Evolutionary conservation across 78 protist genomes (phyloP).

Genomic region (slime mould (Dictyostelium discoideum)): DNA sequence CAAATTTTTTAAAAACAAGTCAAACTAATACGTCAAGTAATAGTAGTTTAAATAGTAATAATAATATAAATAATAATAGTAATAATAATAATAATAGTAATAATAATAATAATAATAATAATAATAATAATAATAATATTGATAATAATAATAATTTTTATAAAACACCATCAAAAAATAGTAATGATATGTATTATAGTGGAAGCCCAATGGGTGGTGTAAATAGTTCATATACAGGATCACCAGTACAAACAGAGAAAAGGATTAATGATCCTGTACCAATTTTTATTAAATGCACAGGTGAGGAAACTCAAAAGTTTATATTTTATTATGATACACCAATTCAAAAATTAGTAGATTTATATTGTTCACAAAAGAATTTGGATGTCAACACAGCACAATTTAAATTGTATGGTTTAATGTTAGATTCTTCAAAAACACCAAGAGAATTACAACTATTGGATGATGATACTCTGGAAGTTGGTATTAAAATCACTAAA

Average conservation of each 20-base stretch:
- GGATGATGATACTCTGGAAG: constrained; percentile 33
- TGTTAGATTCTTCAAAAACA: constrained; percentile 9
- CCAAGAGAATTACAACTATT: constrained; percentile 32
- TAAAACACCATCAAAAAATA: background rate
- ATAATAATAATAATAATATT: too few relatives aligned
- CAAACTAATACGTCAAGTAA: background rate
- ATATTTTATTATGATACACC: constrained; percentile 27
- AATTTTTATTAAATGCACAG: constrained; percentile 8
- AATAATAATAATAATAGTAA: background rate
- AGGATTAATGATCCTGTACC: background rate
- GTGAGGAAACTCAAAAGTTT: background rate
- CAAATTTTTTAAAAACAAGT: background rate
- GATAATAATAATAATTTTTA: too few relatives aligned
- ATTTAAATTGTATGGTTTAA: constrained; percentile 28
- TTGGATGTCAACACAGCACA: constrained; percentile 2
- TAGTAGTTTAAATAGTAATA: background rate
- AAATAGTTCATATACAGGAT: background rate
- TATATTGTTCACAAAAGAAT: constrained; percentile 24
- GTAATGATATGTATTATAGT: background rate
- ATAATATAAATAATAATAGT: background rate
- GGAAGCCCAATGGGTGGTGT: background rate
- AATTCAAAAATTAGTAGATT: background rate
- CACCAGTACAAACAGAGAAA: background rate
- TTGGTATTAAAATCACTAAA: constrained; percentile 5
- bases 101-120: too few relatives aligned